Evolutionary conservation across 139 green algal genomes (phyloP).

Genomic region (Chlorella sp.): DNA sequence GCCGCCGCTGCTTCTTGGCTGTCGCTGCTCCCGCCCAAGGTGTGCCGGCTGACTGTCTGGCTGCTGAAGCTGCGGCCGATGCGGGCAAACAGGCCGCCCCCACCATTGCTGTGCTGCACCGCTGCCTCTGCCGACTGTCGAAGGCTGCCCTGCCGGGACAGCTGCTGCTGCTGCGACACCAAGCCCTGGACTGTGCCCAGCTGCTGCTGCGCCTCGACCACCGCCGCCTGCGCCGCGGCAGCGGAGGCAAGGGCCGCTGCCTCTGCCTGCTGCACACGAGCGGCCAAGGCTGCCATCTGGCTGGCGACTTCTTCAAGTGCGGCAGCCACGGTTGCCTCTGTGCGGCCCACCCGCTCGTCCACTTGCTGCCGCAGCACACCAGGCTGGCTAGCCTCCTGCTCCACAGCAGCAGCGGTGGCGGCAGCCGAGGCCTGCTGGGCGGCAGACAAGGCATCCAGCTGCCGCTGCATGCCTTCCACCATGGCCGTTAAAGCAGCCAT

Average conservation of each 20-base stretch:
- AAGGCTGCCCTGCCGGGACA: not conserved
- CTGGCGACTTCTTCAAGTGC: not conserved
- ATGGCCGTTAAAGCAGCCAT: not conserved
- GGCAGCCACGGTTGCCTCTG: not conserved
- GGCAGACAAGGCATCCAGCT: not conserved
- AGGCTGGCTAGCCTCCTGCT: not conserved
- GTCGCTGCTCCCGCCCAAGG: not conserved
- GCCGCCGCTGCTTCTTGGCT: not conserved
- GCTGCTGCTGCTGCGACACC: not conserved
- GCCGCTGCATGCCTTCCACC: not conserved
- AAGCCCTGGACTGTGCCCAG: not conserved
- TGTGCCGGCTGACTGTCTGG: not conserved
- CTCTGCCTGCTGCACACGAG: not conserved
- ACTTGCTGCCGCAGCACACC: not conserved
- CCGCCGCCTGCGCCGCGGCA: not conserved
- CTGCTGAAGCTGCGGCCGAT: slow-evolving; percentile 8
- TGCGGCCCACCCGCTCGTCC: not conserved
- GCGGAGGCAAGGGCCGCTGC: not conserved
- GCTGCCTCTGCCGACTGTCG: not conserved
- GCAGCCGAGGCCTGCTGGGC: not conserved
- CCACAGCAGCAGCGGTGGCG: no score
- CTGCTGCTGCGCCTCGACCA: not conserved
- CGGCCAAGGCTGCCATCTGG: not conserved
- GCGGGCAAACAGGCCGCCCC: slow-evolving; percentile 14
- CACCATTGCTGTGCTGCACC: not conserved